Conservation (phyloP, 768 basidiomycete species). For the Russula ochroleuca region DNA sequence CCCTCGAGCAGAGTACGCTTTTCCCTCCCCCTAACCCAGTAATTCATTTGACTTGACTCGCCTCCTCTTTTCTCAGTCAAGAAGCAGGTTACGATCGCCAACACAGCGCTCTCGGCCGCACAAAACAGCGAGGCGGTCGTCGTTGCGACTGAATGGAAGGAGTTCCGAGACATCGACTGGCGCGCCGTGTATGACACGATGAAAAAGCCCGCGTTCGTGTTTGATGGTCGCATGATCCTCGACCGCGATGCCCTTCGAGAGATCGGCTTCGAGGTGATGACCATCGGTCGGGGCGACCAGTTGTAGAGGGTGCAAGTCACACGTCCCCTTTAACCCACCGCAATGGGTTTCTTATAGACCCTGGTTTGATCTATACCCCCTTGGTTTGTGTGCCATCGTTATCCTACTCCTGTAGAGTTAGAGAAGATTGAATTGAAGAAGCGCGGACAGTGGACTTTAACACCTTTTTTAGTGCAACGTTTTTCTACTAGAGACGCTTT, state of each 20-base stretch:
- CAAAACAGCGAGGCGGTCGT: slow-evolving; percentile 88
- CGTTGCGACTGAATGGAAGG: slow-evolving; percentile 96
- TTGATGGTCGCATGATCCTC: slow-evolving; percentile 87
- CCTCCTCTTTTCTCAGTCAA: slow-evolving; percentile 52
- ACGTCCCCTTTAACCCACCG: background rate
- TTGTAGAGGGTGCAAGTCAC: slow-evolving; percentile 28
- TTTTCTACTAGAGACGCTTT: slow-evolving; percentile 2
- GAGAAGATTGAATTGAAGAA: background rate
- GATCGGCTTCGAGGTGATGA: slow-evolving; percentile 86
- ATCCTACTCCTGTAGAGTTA: background rate
- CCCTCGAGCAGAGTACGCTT: slow-evolving; percentile 62
- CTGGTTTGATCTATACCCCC: background rate
- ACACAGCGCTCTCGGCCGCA: slow-evolving; percentile 83
- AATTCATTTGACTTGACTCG: slow-evolving; percentile 1
- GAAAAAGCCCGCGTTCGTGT: slow-evolving; percentile 98
- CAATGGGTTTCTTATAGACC: background rate
- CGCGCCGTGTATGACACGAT: slow-evolving; percentile 74
- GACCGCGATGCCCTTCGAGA: slow-evolving; percentile 71
- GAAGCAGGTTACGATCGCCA: slow-evolving; percentile 77
- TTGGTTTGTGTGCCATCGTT: background rate
- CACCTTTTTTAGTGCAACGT: background rate
- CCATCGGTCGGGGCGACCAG: slow-evolving; percentile 54
- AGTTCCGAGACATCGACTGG: slow-evolving; percentile 95
- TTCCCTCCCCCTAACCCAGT: slow-evolving; percentile 6
- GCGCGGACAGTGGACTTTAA: background rate